These are phyloP conservation scores for Uncinocarpus reesii DNA, from an alignment of 2,329 filamentous ascomycete genomes.

Conservation along the genomic window DNA sequence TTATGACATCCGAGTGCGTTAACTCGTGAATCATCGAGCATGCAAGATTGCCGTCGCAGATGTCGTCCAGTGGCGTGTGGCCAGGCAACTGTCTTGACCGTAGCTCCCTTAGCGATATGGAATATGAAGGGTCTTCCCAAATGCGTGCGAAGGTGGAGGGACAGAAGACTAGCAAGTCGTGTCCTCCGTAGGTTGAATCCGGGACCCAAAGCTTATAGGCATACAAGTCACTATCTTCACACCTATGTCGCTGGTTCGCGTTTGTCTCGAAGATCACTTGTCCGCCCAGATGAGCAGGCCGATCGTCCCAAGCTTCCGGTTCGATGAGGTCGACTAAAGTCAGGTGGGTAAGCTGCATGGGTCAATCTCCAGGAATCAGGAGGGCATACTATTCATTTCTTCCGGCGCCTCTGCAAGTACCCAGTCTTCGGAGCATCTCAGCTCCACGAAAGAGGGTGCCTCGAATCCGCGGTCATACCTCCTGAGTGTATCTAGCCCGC, in stretches of 20 bases:
- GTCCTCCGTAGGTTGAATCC: background rate
- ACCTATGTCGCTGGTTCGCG: background rate
- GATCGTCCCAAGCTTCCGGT: background rate
- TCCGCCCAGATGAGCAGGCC: background rate
- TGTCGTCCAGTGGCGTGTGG: background rate
- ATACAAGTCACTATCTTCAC: no score
- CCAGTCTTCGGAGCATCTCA: background rate
- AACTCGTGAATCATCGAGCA: background rate
- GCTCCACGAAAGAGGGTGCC: background rate
- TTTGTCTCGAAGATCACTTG: background rate
- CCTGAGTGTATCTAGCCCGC: background rate
- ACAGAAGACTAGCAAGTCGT: background rate
- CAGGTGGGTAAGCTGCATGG: background rate
- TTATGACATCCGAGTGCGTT: background rate
- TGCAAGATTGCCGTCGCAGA: background rate
- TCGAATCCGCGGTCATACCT: background rate
- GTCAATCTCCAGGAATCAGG: no score
- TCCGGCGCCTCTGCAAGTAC: no score
- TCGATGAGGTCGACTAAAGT: no score
- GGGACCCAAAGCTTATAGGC: background rate
- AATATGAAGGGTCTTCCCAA: background rate
- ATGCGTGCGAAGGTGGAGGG: background rate
- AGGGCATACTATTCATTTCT: no score
- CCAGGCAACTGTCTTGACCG: background rate
- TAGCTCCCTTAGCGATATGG: background rate